Percentiles rank a stretch among this genome's conserved stretches.
Evolutionary conservation across 192 early-diverging fungal genomes (phyloP).

Genomic region (Funneliformis mosseae): DNA sequence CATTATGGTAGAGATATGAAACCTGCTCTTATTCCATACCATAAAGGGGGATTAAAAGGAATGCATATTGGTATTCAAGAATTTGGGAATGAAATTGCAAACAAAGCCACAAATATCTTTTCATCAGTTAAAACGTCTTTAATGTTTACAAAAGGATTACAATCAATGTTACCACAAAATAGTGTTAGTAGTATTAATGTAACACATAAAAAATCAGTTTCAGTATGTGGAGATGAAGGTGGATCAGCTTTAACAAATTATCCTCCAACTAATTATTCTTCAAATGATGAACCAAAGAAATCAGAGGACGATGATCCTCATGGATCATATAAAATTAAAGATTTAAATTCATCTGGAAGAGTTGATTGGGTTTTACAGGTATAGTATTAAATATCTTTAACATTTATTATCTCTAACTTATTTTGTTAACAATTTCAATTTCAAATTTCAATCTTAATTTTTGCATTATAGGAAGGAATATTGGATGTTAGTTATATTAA

Average conservation of each 20-base stretch:
- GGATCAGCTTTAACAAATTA: constrained; percentile 14
- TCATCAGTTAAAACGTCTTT: constrained; percentile 55
- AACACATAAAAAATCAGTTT: constrained; percentile 1
- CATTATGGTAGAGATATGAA: constrained; percentile 59
- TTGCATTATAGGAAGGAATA: background rate
- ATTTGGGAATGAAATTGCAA: constrained; percentile 68
- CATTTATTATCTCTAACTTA: constrained; percentile 30
- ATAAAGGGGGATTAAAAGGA: constrained; percentile 79
- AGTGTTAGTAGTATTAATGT: background rate
- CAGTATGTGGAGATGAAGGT: background rate
- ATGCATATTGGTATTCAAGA: constrained; percentile 69
- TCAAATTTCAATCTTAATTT: constrained; percentile 26
- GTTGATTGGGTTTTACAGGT: constrained; percentile 57
- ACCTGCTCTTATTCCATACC: constrained; percentile 75
- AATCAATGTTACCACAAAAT: constrained; percentile 28
- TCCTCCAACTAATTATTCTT: constrained; percentile 30
- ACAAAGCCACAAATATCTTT: constrained; percentile 66
- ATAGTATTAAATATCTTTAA: constrained; percentile 16
- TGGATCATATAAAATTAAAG: constrained; percentile 41
- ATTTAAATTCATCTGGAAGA: constrained; percentile 50
- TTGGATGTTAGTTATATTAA: constrained; percentile 20
- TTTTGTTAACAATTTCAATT: constrained; percentile 6
- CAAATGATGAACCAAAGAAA: background rate
- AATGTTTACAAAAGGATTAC: constrained; percentile 36
- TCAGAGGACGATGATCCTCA: background rate